Evolutionary conservation across 1,139 yeast genomes (phyloP), one percentile per base, ranked within the genome.

Genomic region (Tardiomyces blankii): DNA sequence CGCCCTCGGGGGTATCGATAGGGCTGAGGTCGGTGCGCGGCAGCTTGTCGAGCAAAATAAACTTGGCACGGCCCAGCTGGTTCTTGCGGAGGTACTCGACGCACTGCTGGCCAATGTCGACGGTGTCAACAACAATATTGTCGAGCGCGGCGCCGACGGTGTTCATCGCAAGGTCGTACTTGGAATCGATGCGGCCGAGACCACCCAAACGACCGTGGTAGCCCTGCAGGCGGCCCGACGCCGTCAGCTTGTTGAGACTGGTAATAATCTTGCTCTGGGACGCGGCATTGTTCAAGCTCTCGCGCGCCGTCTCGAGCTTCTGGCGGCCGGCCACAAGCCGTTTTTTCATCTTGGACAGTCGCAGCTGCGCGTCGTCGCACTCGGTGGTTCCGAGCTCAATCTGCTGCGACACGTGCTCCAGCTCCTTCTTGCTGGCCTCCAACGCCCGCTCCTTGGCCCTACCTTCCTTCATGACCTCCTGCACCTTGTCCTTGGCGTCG

Each of bases 131-230:
- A 18, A 93, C 97, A 72, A 88, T 79, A 46, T 94, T 91, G 59
- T 89, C 95, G 48, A 93, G 69, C 9, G 91, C 81, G 1, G 95
- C 89, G 55, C 94, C 87, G 0, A 96, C 98, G 0, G 98, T 91
- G 0, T 97, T 88, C 19, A 93, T 78, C 0, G 98, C 98, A 44
- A 88, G 75, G 64, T 93, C 98, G 61, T 84, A 93, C 56, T 76
- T 74, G 54, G 83, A 86, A 58, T 87, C 96, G 53, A 91, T 91
- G 1, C 77, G 74, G 14, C 96, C 99, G 43, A 93, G 68, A 54
- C 86, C 95, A 14, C 98, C 99, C 18, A 93, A 67, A 48, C 96
- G 72, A 0, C 97, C 98, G 60, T 85, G 74, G 55, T 89, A 87
- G 0, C 97, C 98, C 14, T 71, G 70, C 38, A 93, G 77, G 59